Percentiles rank a stretch among this genome's conserved stretches.
Conservation (phyloP, 441 rosid species). For the Erodium chrysanthum region DNA sequence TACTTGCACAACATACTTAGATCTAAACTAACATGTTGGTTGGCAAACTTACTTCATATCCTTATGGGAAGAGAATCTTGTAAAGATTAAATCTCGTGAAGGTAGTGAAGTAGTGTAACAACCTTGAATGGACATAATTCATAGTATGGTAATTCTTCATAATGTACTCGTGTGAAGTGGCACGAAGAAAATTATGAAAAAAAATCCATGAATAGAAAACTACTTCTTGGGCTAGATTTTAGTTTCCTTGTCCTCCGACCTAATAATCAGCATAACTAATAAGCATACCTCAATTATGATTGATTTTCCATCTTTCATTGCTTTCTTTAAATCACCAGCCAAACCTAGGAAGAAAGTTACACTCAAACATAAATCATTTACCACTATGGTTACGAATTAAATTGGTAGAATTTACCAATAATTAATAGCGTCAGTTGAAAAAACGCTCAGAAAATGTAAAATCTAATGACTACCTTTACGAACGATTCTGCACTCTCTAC, state of each 20-base stretch:
- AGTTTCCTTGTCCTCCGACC: too few species aligned
- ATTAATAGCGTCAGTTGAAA: not conserved
- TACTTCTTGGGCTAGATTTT: too few species aligned
- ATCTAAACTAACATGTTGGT: not conserved
- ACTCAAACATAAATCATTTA: constrained; percentile 8
- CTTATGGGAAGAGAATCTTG: not conserved
- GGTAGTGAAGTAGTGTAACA: not conserved
- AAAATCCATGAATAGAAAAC: not conserved
- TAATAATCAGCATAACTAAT: not conserved
- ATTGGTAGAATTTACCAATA: constrained; percentile 7
- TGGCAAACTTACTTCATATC: not conserved
- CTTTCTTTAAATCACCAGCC: constrained; percentile 97
- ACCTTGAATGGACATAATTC: not conserved
- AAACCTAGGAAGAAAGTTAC: constrained; percentile 45
- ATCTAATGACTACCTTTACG: constrained; percentile 58
- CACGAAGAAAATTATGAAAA: not conserved
- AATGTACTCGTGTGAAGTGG: not conserved
- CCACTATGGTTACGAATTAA: constrained; percentile 10
- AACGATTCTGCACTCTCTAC: constrained; percentile 95
- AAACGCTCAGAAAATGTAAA: not conserved
- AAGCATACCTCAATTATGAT: constrained; percentile 75
- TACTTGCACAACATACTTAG: not conserved
- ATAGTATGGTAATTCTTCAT: not conserved
- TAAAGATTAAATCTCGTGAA: not conserved
- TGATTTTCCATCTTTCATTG: constrained; percentile 99